These are phyloP conservation scores for Tylopilus intermedius DNA, from an alignment of 768 basidiomycete genomes.

Conservation along the genomic window DNA sequence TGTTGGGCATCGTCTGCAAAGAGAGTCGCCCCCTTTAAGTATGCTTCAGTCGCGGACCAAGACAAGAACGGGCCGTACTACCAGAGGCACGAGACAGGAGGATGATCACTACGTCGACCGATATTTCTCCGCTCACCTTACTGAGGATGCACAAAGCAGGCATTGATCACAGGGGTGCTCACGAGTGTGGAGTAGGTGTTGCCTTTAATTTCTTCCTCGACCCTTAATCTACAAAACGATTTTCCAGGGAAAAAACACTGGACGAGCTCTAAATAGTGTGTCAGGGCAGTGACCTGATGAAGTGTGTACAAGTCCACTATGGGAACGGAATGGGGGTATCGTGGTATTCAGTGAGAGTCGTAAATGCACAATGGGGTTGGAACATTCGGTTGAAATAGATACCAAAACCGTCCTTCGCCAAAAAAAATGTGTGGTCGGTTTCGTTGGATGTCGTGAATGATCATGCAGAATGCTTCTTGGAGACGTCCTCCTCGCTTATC, in stretches of 20 bases:
- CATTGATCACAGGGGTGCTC: slow-evolving; percentile 2
- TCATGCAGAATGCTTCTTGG: slow-evolving; percentile 16
- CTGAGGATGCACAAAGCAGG: background rate
- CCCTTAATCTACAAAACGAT: slow-evolving; percentile 22
- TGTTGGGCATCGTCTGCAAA: background rate
- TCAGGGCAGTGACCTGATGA: slow-evolving; percentile 11
- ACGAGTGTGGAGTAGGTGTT: background rate
- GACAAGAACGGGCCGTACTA: background rate
- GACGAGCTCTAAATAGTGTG: slow-evolving; percentile 18
- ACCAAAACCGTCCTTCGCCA: slow-evolving; percentile 19
- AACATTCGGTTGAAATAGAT: slow-evolving; percentile 31
- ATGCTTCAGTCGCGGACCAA: background rate
- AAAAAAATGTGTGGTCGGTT: slow-evolving; percentile 12
- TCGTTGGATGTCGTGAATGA: slow-evolving; percentile 26
- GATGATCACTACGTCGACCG: slow-evolving; percentile 1
- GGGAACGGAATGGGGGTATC: slow-evolving; percentile 33
- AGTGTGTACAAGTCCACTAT: slow-evolving; percentile 27
- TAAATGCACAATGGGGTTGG: slow-evolving; percentile 27
- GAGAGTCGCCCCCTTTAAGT: background rate
- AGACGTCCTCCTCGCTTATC: slow-evolving; percentile 8
- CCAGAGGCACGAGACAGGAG: background rate
- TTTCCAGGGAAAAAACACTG: slow-evolving; percentile 8
- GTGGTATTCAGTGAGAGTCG: slow-evolving; percentile 27
- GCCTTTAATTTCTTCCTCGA: slow-evolving; percentile 1
- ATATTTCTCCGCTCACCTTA: slow-evolving; percentile 15